Conservation (phyloP, 2,329 filamentous ascomycete genomes). For the Trichophyton verrucosum region DNA sequence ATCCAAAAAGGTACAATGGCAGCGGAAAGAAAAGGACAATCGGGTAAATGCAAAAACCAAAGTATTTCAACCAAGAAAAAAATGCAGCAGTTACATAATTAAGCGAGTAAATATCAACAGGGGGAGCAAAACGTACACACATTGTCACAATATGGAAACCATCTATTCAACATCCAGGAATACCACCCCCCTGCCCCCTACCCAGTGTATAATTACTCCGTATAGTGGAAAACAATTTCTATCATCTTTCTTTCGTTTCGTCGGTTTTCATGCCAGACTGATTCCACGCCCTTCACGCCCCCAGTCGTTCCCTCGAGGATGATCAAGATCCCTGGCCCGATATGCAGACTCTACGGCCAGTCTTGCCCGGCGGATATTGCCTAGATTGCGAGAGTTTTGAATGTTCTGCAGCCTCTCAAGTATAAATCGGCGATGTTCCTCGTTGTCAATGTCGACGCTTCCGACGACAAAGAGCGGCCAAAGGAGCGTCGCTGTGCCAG, state of each 20-base stretch:
- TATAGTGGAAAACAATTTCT: not conserved
- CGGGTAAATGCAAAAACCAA: not conserved
- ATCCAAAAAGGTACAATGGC: not conserved
- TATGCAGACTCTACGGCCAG: slow-evolving; percentile 18
- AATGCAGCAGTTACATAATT: not conserved
- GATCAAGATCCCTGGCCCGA: slow-evolving; percentile 12
- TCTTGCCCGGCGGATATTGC: slow-evolving; percentile 18
- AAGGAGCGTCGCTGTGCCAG: slow-evolving; percentile 16
- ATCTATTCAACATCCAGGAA: not conserved
- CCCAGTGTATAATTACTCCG: not conserved
- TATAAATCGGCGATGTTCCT: slow-evolving; percentile 21
- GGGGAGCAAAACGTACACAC: not conserved
- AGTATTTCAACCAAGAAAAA: not conserved
- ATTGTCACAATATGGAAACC: not conserved
- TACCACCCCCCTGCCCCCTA: not conserved
- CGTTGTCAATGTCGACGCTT: slow-evolving; percentile 16
- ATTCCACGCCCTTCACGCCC: slow-evolving; percentile 8
- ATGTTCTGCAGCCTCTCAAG: slow-evolving; percentile 19
- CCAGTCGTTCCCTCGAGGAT: slow-evolving; percentile 11
- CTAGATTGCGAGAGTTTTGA: slow-evolving; percentile 19
- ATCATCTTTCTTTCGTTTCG: not conserved
- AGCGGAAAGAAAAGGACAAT: not conserved
- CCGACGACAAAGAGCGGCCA: slow-evolving; percentile 20
- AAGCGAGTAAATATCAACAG: not conserved
- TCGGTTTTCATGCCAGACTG: slow-evolving; percentile 10